Conservation (phyloP, 2,329 filamentous ascomycete species). For the Leptographium wingfieldii region DNA sequence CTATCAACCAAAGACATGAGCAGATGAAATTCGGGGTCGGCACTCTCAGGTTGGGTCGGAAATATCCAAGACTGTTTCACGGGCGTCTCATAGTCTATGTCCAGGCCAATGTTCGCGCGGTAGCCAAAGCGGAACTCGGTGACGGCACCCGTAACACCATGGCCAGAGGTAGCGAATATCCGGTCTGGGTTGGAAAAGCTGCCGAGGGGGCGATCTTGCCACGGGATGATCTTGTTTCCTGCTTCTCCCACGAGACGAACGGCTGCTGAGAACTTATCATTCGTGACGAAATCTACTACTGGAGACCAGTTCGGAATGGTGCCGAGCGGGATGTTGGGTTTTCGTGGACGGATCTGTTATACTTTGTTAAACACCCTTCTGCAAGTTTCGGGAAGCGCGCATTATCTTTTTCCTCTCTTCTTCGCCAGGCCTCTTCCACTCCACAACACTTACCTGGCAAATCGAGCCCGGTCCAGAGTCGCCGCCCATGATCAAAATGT, state of each 20-base stretch:
- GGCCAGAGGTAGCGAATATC: conserved; percentile 55
- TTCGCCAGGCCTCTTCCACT: background rate
- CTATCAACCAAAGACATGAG: conserved; percentile 37
- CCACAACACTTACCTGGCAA: conserved; percentile 43
- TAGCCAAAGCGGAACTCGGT: conserved; percentile 59
- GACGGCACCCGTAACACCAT: conserved; percentile 48
- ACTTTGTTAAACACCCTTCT: background rate
- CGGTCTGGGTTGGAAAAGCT: conserved; percentile 41
- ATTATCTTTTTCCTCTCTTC: background rate
- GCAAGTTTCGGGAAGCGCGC: background rate
- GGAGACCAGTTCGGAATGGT: conserved; percentile 53
- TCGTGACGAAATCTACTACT: conserved; percentile 41
- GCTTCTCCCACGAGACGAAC: conserved; percentile 11
- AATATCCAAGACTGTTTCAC: conserved; percentile 44
- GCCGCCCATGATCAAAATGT: conserved; percentile 70
- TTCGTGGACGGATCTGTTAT: conserved; percentile 38
- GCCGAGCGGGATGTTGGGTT: conserved; percentile 31
- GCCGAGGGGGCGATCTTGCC: conserved; percentile 26
- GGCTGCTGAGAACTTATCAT: conserved; percentile 23
- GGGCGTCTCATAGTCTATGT: conserved; percentile 36
- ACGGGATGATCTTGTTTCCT: conserved; percentile 11
- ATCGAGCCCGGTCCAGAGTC: conserved; percentile 66
- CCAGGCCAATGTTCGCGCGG: conserved; percentile 52
- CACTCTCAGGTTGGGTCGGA: conserved; percentile 13
- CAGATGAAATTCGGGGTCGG: conserved; percentile 24